Conservation (phyloP, 2,329 filamentous ascomycete genomes). For the Diplodia sapinea region DNA sequence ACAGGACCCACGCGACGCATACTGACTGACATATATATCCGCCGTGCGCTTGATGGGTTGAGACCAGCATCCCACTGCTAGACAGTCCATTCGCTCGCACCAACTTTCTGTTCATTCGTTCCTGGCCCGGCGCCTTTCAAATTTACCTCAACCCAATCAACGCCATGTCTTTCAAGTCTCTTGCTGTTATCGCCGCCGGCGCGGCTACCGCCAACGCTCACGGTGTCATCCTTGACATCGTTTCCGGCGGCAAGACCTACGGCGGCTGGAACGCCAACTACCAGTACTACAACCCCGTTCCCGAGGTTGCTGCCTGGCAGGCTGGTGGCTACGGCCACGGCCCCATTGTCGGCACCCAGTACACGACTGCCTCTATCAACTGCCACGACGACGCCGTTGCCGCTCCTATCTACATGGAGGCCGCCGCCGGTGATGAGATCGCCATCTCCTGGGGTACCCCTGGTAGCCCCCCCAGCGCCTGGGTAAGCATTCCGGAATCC, state of each 20-base stretch:
- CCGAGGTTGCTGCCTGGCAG: constrained; percentile 28
- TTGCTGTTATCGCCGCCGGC: constrained; percentile 25
- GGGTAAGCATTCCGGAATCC: not conserved
- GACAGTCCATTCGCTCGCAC: constrained; percentile 18
- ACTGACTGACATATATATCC: constrained; percentile 18
- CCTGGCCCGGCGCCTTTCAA: constrained; percentile 22
- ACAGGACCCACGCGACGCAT: constrained; percentile 4
- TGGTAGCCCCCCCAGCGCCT: constrained; percentile 8
- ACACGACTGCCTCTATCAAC: constrained; percentile 21
- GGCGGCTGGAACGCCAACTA: constrained; percentile 29
- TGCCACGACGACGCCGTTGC: constrained; percentile 28
- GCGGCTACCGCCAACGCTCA: constrained; percentile 25
- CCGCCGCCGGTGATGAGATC: constrained; percentile 27
- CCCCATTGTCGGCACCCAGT: constrained; percentile 21
- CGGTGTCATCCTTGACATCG: constrained; percentile 28
- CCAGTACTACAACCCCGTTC: constrained; percentile 28
- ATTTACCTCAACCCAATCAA: not conserved
- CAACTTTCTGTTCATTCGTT: constrained; percentile 23
- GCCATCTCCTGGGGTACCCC: constrained; percentile 24
- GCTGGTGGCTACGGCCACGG: constrained; percentile 28
- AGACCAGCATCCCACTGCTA: constrained; percentile 22
- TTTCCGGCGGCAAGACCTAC: constrained; percentile 19
- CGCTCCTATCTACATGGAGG: constrained; percentile 25
- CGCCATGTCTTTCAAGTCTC: constrained; percentile 29
- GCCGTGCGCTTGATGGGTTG: not conserved